Conservation (phyloP, 805 yeast species). For the Saccharomycopsis amapae region DNA sequence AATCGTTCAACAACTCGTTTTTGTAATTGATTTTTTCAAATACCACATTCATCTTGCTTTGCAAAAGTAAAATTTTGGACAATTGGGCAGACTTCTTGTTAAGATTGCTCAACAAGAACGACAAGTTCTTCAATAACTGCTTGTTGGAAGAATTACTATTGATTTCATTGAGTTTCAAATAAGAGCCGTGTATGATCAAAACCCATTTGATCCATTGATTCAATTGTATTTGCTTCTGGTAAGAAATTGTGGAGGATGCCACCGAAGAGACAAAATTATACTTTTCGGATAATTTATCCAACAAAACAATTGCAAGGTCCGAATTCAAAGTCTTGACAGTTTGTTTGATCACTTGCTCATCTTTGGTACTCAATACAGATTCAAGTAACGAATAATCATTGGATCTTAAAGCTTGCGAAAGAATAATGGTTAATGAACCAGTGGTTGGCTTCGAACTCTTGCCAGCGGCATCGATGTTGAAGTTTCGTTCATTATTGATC, state of each 20-base stretch:
- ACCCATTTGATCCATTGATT: constrained; percentile 85
- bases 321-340: constrained; percentile 53
- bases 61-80: constrained; percentile 68
- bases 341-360: constrained; percentile 44
- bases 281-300: constrained; percentile 53
- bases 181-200: constrained; percentile 74
- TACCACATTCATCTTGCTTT: constrained; percentile 71
- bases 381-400: constrained; percentile 84
- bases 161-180: constrained; percentile 46
- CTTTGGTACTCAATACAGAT: constrained; percentile 56
- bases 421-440: constrained; percentile 76
- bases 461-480: constrained; percentile 18
- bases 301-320: constrained; percentile 43
- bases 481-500: constrained; percentile 16
- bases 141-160: constrained; percentile 32
- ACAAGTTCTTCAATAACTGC: constrained; percentile 43
- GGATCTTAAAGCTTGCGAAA: constrained; percentile 81
- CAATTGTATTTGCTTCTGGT: constrained; percentile 34
- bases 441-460: constrained; percentile 41
- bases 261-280: constrained; percentile 19
- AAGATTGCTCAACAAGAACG: constrained; percentile 49
- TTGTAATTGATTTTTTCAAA: constrained; percentile 45
- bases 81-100: constrained; percentile 58
- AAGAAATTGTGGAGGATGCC: constrained; percentile 40
- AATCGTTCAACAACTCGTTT: constrained; percentile 42